Base-by-base conservation (phyloP, 139 green algal species). In the Coccomyxa sp. region DNA sequence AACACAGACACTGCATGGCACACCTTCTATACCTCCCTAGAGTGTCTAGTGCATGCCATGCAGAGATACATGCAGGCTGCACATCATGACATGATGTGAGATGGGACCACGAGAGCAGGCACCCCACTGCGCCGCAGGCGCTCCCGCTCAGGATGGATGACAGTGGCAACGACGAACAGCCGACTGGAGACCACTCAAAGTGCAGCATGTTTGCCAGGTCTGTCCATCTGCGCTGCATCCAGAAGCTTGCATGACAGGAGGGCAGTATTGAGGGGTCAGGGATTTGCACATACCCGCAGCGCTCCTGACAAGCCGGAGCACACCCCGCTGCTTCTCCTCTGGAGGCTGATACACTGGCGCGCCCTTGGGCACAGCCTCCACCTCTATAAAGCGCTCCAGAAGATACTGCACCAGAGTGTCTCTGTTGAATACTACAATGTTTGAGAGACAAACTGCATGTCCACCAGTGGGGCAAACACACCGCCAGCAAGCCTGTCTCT, bases 1-100 rank as follows among this genome's bases (percentile, higher is more conserved):
- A 94, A 68, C 39, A 94, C 83, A 0, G 84, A 86, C 2, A 74
- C 87, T 88, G 85, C 82, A 79, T n/a, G n/a, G n/a, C n/a, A n/a
- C n/a, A n/a, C n/a, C n/a, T n/a, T n/a, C n/a, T n/a, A n/a, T n/a
- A n/a, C n/a, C n/a, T n/a, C n/a, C n/a, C n/a, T n/a, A n/a, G n/a
- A n/a, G n/a, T n/a, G n/a, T n/a, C n/a, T n/a, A n/a, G n/a, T n/a
- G n/a, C n/a, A n/a, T n/a, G n/a, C n/a, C n/a, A n/a, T n/a, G n/a
- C n/a, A n/a, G n/a, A n/a, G n/a, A n/a, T n/a, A n/a, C n/a, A n/a
- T n/a, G n/a, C n/a, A n/a, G n/a, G 50, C 82, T 82, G 85, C 85
- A 50, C 85, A 86, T 35, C 70, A 54, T 0, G 1, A 75, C 70
- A 44, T 14, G 64, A 72, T 7, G 70, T 70, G 69, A 78, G 75